phyloP scores from a whole-genome alignment of 345 rosid species.

The Acer yangbiense region DNA sequence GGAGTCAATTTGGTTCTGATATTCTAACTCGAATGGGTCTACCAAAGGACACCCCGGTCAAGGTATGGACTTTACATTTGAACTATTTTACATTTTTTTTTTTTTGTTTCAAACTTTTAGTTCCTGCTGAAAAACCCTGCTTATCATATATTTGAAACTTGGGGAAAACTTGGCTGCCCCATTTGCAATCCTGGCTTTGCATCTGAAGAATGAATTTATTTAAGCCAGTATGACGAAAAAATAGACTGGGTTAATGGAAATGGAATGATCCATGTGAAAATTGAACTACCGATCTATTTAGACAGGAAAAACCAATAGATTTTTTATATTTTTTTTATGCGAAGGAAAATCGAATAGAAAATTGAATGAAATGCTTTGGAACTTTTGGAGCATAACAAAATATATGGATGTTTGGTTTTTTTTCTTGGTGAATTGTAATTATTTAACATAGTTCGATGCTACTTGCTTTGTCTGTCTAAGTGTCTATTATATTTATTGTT shows the following conservation, averaged over 20 bases:
- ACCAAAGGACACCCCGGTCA: constrained; percentile 60
- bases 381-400: neutral
- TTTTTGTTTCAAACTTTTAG: constrained; percentile 1
- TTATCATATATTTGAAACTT: neutral
- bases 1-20: constrained; percentile 57
- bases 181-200: neutral
- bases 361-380: constrained; percentile 1
- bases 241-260: neutral
- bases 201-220: neutral
- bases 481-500: too few species aligned
- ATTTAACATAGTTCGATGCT: neutral
- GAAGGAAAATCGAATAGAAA: neutral
- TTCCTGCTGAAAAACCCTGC: neutral
- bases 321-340: too few species aligned
- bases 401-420: neutral
- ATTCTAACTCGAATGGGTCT: constrained; percentile 61
- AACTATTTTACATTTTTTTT: neutral
- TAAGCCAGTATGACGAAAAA: too few species aligned
- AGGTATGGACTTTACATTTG: constrained; percentile 46
- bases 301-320: neutral
- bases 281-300: neutral
- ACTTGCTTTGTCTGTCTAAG: neutral
- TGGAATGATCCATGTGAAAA: neutral
- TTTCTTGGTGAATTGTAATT: neutral
- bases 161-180: too few species aligned